Evolutionary conservation across 441 rosid genomes (phyloP), one percentile per base, ranked within the genome.

Genomic region (Pelargonium fulgidum): DNA sequence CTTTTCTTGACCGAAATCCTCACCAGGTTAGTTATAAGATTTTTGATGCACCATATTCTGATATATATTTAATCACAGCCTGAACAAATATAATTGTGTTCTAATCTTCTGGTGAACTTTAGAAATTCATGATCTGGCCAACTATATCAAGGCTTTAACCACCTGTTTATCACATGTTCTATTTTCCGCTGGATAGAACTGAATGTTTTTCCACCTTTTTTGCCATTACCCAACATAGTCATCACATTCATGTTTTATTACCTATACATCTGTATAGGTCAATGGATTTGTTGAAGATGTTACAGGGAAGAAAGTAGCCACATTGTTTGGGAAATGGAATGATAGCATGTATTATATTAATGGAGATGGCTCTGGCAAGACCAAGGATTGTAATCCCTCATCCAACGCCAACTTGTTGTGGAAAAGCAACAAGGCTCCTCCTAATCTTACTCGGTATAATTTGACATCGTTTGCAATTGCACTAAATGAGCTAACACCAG

Each of bases 401-500:
- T 77, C 90, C 64, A 79, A 74, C 64, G 85, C 89, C 66, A 73
- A 81, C 68, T 82, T 92, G 76, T 80, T 94, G 41, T 94, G 97
- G 97, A 85, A 89, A 80, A 79, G 96, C 66, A 81, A 68, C 64
- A 90, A 86, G 75, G 87, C 94, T 33, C 88, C 90, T 36, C 77
- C 82, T 75, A 87, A 88, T 78, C 82, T 87, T 71, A 94, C 96
- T 62, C 92, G 97, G 68, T 94, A 92, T 90, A 90, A 92, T 85
- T 85, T 94, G 74, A 87, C 99, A 47, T 86, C 97, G 41, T 94
- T 91, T 62, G 97, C 99, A 0, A 92, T 91, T 76, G 85, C 91
- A 1, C 77, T 94, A 56, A 94, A 94, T 68, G 97, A 94, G 82
- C 74, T 94, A 75, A 91, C 89, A 3, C 84, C 91, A 3, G 97